Evolutionary conservation across 176 grass and related monocot species (phyloP), one percentile per base, ranked within the genome.

Genomic region (Echinochloa phyllopogon): DNA sequence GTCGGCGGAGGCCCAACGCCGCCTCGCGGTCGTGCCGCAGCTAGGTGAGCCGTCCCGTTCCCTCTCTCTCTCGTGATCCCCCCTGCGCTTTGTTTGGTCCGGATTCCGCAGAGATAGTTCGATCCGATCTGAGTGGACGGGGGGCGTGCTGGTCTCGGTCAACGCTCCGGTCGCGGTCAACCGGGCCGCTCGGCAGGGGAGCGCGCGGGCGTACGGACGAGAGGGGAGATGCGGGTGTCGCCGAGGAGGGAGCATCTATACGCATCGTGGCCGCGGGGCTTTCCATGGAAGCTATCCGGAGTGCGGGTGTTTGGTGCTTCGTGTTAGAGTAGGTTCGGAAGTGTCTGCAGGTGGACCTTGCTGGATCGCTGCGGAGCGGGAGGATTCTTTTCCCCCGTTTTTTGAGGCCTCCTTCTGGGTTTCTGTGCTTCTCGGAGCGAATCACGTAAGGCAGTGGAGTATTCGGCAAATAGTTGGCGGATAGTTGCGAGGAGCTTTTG

Each of bases 21-120:
- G 86, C 71, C 74, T 82, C 41, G 71, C 85, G 3, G 78, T 76
- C 71, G 79, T 41, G 79, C 86, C 86, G 63, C 79, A 87, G 79
- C 79, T 87, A 61, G 86, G 86, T 87, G 72, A 87, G 86, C 49
- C 40, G 6, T 9, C 17, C 55, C 36, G 52, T 7, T 10, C 42
- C 15, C 6, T 3, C 40, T 29, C 13, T 12, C 4, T 29, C 63
- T 24, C 27, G n/a, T 15, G 11, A 53, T 36, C 17, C 50, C 50
- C 39, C 5, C 1, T 9, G 25, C 62, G 21, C 43, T 47, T 67
- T n/a, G 69, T 23, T 80, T 45, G 16, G 50, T 45, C 24, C 23
- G 3, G 38, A 52, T 4, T 18, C 47, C 49, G 1, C 29, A 33
- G 41, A 18, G 41, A 18, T 59, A 11, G 72, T 51, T 70, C 73